phyloP scores from a whole-genome alignment of 2,329 filamentous ascomycete genomes.

The Ascochyta fabae region DNA sequence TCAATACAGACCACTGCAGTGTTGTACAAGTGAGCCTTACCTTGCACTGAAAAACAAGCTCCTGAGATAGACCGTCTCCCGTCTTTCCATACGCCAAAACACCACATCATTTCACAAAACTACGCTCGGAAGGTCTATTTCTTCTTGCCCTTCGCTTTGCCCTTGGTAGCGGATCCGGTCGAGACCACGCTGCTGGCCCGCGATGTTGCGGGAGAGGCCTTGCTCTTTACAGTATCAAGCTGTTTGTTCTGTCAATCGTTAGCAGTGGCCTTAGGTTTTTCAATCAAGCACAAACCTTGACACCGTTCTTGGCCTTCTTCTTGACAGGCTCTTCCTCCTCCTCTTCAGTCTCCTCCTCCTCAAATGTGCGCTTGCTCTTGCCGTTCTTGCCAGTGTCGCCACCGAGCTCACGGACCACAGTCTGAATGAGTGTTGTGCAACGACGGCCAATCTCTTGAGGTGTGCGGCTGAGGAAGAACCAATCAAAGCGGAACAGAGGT shows the following conservation, averaged over 20 bases:
- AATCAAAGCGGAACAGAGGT: constrained; percentile 95
- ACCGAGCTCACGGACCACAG: constrained; percentile 94
- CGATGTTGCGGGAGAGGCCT: constrained; percentile 76
- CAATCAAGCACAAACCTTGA: constrained; percentile 70
- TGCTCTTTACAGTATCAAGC: constrained; percentile 83
- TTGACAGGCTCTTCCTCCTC: constrained; percentile 81
- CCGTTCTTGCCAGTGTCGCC: constrained; percentile 62
- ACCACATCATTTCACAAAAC: constrained; percentile 15
- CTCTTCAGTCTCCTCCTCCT: constrained; percentile 83
- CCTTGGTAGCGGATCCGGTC: constrained; percentile 63
- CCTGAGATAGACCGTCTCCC: not conserved
- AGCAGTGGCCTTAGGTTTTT: constrained; percentile 7
- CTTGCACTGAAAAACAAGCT: not conserved
- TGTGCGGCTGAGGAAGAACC: constrained; percentile 97
- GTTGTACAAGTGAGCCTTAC: constrained; percentile 7
- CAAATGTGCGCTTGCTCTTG: constrained; percentile 76
- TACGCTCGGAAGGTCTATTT: constrained; percentile 36
- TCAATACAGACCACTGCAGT: constrained; percentile 3
- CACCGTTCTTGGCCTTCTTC: constrained; percentile 90
- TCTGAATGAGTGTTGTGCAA: constrained; percentile 92
- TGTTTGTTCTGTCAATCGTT: constrained; percentile 77
- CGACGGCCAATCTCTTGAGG: constrained; percentile 90
- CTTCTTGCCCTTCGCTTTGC: constrained; percentile 60
- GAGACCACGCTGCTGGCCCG: constrained; percentile 89
- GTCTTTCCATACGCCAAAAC: constrained; percentile 21